These are phyloP conservation scores for Dioscorea zingiberensis DNA, from an alignment of 106 monocot species.

Conservation along the genomic window DNA sequence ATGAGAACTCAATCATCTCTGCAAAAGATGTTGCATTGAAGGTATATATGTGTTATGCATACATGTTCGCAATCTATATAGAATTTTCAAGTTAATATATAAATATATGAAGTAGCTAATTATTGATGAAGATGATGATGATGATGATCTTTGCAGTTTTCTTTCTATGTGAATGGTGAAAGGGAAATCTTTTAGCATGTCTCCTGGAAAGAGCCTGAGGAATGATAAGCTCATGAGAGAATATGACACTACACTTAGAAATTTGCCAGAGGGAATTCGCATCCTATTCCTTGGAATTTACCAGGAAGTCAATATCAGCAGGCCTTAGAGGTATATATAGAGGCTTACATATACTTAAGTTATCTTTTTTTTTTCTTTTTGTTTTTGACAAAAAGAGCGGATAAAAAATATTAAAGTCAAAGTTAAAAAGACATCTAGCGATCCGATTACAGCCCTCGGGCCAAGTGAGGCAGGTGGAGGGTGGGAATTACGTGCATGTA, in stretches of 20 bases:
- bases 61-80: neutral
- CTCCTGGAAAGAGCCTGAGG: neutral
- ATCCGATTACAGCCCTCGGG: too few species aligned
- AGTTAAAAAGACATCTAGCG: too few species aligned
- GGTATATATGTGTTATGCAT: conserved; percentile 1
- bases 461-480: too few species aligned
- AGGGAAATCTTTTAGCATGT: conserved; percentile 14
- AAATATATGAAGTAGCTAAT: neutral
- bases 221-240: conserved; percentile 7
- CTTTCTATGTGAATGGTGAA: conserved; percentile 15
- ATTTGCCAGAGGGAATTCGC: neutral
- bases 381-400: too few species aligned
- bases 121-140: neutral
- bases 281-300: conserved; percentile 7
- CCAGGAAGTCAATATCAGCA: conserved; percentile 21
- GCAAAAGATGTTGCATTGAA: conserved; percentile 28
- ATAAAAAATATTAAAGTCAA: too few species aligned
- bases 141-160: conserved; percentile 21
- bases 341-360: too few species aligned
- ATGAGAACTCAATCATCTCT: conserved; percentile 17
- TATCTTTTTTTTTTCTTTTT: too few species aligned
- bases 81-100: too few species aligned
- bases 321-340: conserved; percentile 13
- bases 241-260: too few species aligned
- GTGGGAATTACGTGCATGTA: too few species aligned